Evolutionary conservation across 2,329 filamentous ascomycete species (phyloP).

Genomic region (Xylaria sp.): DNA sequence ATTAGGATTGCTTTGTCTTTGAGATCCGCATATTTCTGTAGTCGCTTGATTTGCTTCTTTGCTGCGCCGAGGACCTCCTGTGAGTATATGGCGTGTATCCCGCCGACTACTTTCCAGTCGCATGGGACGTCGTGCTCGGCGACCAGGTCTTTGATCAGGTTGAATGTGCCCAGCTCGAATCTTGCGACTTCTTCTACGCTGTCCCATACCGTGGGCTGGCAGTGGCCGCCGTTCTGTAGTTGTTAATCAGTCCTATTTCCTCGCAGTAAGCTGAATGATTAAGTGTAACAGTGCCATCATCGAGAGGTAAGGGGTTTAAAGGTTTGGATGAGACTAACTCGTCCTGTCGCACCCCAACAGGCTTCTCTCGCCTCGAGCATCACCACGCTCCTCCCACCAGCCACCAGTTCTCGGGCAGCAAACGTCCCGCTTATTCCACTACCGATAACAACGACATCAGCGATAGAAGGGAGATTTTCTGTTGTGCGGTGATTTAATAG

Average conservation of each 20-base stretch:
- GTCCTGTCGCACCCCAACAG: slow-evolving; percentile 85
- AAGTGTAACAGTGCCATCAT: not conserved
- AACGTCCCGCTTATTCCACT: slow-evolving; percentile 82
- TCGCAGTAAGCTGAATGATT: not conserved
- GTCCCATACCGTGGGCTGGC: slow-evolving; percentile 76
- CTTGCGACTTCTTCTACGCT: slow-evolving; percentile 68
- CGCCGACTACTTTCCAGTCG: slow-evolving; percentile 73
- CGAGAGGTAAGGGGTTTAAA: too few relatives aligned
- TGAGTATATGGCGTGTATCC: slow-evolving; percentile 73
- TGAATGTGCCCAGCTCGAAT: slow-evolving; percentile 79
- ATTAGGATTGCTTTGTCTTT: slow-evolving; percentile 59
- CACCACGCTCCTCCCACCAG: slow-evolving; percentile 66
- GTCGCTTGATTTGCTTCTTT: slow-evolving; percentile 59
- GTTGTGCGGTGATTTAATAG: slow-evolving; percentile 78
- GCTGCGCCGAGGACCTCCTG: slow-evolving; percentile 65
- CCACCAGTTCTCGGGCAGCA: slow-evolving; percentile 71
- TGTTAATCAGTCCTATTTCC: slow-evolving; percentile 4
- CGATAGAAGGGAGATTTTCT: slow-evolving; percentile 66
- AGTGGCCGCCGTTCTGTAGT: slow-evolving; percentile 74
- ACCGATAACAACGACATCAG: slow-evolving; percentile 78
- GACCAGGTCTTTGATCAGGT: slow-evolving; percentile 68
- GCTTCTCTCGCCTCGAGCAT: slow-evolving; percentile 83
- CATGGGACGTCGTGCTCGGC: slow-evolving; percentile 69
- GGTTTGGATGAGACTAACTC: slow-evolving; percentile 61
- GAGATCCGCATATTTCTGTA: slow-evolving; percentile 68